Evolutionary conservation across 768 basidiomycete genomes (phyloP).

Genomic region (Russula griseocarnosa): DNA sequence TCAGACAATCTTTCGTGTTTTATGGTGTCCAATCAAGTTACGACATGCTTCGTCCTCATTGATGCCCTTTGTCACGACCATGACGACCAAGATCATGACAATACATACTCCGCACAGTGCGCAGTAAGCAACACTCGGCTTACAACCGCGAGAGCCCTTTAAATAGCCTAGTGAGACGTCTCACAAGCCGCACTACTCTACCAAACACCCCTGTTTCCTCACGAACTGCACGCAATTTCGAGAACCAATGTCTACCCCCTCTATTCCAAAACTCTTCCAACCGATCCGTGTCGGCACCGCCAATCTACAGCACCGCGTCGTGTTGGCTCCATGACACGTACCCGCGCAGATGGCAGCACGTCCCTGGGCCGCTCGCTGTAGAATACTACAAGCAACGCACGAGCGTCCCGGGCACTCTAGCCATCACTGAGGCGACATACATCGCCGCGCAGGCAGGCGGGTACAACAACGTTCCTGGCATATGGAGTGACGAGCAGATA

Average conservation of each 20-base stretch:
- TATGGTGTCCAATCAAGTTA: not conserved
- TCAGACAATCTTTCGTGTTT: too few relatives aligned
- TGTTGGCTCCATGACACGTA: constrained; percentile 51
- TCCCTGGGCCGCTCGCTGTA: constrained; percentile 36
- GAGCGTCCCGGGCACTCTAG: constrained; percentile 47
- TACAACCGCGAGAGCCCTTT: not conserved
- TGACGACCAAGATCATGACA: too few relatives aligned
- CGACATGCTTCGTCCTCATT: not conserved
- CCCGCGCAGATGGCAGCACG: constrained; percentile 39
- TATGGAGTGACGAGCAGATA: constrained; percentile 58
- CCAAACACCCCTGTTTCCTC: not conserved
- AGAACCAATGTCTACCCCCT: not conserved
- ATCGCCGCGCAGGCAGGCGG: constrained; percentile 52
- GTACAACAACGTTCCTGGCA: constrained; percentile 51
- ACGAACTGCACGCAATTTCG: not conserved
- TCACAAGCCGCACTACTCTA: not conserved
- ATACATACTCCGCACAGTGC: not conserved
- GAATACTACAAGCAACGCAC: constrained; percentile 51
- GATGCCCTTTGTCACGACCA: too few relatives aligned
- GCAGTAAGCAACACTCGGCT: not conserved
- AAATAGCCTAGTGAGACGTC: too few relatives aligned
- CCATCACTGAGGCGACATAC: constrained; percentile 55
- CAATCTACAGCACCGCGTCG: constrained; percentile 47
- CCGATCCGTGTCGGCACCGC: constrained; percentile 45
- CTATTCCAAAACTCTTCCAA: constrained; percentile 39